Evolutionary conservation across 495 filamentous ascomycete genomes (phyloP).

Genomic region (Viridothelium virens): DNA sequence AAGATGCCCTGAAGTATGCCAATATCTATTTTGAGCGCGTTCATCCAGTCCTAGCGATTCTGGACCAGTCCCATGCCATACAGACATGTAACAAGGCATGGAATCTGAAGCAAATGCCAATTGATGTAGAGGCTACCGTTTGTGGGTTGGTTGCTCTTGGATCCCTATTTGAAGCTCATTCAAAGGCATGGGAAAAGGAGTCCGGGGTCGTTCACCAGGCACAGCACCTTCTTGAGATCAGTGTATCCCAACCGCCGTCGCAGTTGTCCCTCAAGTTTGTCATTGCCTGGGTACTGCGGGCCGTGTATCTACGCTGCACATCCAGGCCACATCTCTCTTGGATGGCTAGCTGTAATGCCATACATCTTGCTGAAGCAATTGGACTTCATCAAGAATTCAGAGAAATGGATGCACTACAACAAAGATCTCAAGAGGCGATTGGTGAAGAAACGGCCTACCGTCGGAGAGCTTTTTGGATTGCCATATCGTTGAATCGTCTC

Average conservation of each 20-base stretch:
- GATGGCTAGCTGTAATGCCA: slow-evolving; percentile 49
- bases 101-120: slow-evolving; percentile 5
- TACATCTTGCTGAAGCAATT: slow-evolving; percentile 47
- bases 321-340: slow-evolving; percentile 46
- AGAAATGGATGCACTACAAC: slow-evolving; percentile 8
- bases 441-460: slow-evolving; percentile 33
- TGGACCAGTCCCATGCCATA: slow-evolving; percentile 29
- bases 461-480: slow-evolving; percentile 38
- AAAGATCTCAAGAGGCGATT: slow-evolving; percentile 1
- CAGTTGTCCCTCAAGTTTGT: slow-evolving; percentile 25
- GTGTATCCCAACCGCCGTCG: not conserved
- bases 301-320: slow-evolving; percentile 47
- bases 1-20: not conserved
- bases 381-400: slow-evolving; percentile 40
- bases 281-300: slow-evolving; percentile 47
- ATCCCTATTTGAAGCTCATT: slow-evolving; percentile 40
- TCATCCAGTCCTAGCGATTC: slow-evolving; percentile 43
- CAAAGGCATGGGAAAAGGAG: slow-evolving; percentile 29
- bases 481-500: slow-evolving; percentile 42
- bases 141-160: slow-evolving; percentile 46
- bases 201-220: not conserved
- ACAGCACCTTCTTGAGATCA: not conserved
- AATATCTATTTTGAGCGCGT: slow-evolving; percentile 44
- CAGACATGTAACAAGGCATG: not conserved
- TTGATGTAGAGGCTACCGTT: slow-evolving; percentile 18